These are phyloP conservation scores for Daldinia sp. DNA, from an alignment of 2,329 filamentous ascomycete genomes.

Conservation along the genomic window DNA sequence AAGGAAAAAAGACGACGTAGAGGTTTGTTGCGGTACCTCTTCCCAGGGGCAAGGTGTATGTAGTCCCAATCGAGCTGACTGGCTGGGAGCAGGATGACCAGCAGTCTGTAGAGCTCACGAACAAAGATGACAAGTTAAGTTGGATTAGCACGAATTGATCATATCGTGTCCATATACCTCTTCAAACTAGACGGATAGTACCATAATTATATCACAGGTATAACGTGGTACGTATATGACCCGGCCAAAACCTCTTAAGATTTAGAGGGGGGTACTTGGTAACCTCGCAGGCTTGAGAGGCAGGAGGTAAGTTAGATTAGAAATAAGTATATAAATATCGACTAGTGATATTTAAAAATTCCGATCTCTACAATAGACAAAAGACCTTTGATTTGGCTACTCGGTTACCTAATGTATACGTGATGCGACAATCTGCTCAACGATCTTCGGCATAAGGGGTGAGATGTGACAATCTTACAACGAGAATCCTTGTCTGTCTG, in stretches of 20 bases:
- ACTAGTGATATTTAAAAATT: background rate
- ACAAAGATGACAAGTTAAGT: conserved; percentile 28
- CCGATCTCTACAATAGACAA: background rate
- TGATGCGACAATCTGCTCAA: background rate
- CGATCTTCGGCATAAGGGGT: conserved; percentile 15
- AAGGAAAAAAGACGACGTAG: conserved; percentile 19
- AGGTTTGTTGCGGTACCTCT: conserved; percentile 9
- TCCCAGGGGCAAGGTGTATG: conserved; percentile 24
- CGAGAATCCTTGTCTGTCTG: conserved; percentile 27
- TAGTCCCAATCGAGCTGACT: conserved; percentile 29
- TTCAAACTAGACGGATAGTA: background rate
- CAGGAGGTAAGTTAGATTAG: background rate
- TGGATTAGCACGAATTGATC: background rate
- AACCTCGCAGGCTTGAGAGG: too few relatives aligned
- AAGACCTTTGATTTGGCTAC: background rate
- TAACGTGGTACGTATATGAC: background rate
- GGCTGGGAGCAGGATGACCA: conserved; percentile 12
- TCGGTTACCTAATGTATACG: too few relatives aligned
- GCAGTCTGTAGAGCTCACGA: conserved; percentile 27
- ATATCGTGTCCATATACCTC: background rate
- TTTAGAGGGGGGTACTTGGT: background rate
- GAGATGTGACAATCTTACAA: conserved; percentile 25
- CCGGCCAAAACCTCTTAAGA: background rate
- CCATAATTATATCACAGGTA: background rate
- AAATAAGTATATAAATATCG: background rate